Evolutionary conservation across 257 asterid species (phyloP).

Genomic region (Rauvolfia tetraphylla): DNA sequence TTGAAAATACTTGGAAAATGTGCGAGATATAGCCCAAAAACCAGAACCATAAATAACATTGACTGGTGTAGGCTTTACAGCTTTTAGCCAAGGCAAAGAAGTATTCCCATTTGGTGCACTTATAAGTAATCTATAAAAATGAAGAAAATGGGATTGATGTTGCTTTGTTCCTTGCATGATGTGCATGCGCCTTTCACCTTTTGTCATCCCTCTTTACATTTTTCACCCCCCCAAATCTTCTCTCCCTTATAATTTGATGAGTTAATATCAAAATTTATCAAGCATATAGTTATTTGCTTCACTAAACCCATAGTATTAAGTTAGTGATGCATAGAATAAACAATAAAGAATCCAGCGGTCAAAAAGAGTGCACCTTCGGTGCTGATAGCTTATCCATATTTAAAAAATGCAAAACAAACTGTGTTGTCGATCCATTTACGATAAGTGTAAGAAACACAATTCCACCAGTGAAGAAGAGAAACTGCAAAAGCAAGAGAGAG

Average conservation of each 20-base stretch:
- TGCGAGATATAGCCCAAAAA: not conserved
- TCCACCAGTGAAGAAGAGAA: constrained; percentile 96
- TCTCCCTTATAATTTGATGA: not conserved
- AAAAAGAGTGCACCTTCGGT: constrained; percentile 58
- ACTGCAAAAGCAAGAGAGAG: constrained; percentile 59
- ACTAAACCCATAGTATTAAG: not conserved
- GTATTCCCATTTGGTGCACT: not conserved
- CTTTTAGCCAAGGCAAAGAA: not conserved
- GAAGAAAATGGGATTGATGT: not conserved
- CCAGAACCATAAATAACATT: not conserved
- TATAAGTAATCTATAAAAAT: not conserved
- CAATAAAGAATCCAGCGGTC: not conserved
- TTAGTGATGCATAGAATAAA: not conserved
- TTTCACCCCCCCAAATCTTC: not conserved
- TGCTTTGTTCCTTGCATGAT: not conserved
- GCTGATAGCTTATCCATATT: constrained; percentile 73
- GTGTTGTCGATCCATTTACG: constrained; percentile 94
- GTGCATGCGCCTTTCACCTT: not conserved
- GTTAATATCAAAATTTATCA: not conserved
- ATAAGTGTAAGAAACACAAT: constrained; percentile 89
- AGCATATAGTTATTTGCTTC: not conserved
- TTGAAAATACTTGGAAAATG: not conserved
- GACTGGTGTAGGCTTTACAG: not conserved
- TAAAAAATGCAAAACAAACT: constrained; percentile 62
- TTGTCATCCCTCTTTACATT: not conserved